These are phyloP conservation scores for Acanthamoeba lenticulata DNA, from an alignment of 208 protist species.

Conservation along the genomic window DNA sequence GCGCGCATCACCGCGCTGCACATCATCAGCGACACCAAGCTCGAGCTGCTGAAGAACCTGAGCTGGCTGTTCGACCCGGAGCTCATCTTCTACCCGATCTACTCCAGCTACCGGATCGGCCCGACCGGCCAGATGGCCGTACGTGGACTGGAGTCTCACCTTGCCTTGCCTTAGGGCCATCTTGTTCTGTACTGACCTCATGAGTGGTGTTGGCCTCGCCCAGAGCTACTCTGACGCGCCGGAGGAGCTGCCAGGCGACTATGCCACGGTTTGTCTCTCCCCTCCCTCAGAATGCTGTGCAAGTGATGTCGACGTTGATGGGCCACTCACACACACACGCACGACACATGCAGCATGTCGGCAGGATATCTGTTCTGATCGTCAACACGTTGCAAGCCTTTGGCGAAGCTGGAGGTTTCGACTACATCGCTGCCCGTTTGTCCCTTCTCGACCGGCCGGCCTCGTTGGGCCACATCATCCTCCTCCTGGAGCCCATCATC, in stretches of 20 bases:
- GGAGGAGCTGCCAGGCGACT: not conserved
- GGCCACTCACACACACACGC: not conserved
- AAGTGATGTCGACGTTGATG: not conserved
- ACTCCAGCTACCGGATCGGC: constrained; percentile 26
- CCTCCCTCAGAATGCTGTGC: not conserved
- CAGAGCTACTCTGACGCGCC: constrained; percentile 4
- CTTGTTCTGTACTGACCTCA: not conserved
- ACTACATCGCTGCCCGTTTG: constrained; percentile 36
- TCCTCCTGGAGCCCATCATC: constrained; percentile 40
- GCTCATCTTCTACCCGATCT: constrained; percentile 33
- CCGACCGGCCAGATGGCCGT: not conserved
- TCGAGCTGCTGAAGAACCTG: constrained; percentile 47
- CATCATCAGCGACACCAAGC: constrained; percentile 56
- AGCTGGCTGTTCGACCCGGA: constrained; percentile 60
- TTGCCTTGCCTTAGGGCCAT: not conserved
- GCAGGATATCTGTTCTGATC: constrained; percentile 4
- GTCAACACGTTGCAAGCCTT: constrained; percentile 29
- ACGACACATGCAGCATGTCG: not conserved
- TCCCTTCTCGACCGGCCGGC: not conserved
- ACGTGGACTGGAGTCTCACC: not conserved
- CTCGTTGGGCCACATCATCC: not conserved
- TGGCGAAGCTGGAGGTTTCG: constrained; percentile 18
- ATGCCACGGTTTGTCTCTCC: not conserved
- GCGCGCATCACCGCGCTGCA: constrained; percentile 12
- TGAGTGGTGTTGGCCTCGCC: not conserved